These are phyloP conservation scores for Metschnikowia matae DNA, from an alignment of 805 yeast species.

Conservation along the genomic window DNA sequence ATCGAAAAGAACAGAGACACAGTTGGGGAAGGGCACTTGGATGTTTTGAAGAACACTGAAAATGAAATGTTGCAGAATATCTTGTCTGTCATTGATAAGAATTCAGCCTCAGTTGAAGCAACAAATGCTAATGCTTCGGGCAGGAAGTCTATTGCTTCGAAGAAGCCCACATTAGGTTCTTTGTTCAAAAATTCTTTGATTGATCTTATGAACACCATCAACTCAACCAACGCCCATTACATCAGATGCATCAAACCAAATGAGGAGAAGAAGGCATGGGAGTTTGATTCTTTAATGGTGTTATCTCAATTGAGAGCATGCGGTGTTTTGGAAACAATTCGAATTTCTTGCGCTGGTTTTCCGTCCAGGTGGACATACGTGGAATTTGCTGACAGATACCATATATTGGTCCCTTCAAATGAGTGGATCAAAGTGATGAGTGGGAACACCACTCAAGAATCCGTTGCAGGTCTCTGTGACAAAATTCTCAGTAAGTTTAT, in stretches of 20 bases:
- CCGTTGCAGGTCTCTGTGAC: constrained; percentile 61
- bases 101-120: constrained; percentile 46
- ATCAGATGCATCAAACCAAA: constrained; percentile 97
- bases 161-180: constrained; percentile 91
- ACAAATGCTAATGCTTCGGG: constrained; percentile 29
- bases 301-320: constrained; percentile 94
- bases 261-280: constrained; percentile 92
- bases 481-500: constrained; percentile 63
- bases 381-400: constrained; percentile 87
- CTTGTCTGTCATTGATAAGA: constrained; percentile 59
- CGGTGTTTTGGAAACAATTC: constrained; percentile 95
- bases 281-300: constrained; percentile 92
- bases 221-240: constrained; percentile 93
- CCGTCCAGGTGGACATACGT: constrained; percentile 95
- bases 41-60: constrained; percentile 66
- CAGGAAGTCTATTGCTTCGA: constrained; percentile 45
- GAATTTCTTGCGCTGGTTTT: constrained; percentile 97
- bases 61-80: constrained; percentile 65
- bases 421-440: constrained; percentile 62
- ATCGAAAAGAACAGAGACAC: constrained; percentile 97
- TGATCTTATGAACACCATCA: constrained; percentile 87
- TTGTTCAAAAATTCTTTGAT: constrained; percentile 89
- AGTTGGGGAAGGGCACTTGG: constrained; percentile 92
- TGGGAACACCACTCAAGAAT: constrained; percentile 47
- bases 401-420: constrained; percentile 69